Evolutionary conservation across 2,329 filamentous ascomycete species (phyloP).

Genomic region (Rutstroemia sp.): DNA sequence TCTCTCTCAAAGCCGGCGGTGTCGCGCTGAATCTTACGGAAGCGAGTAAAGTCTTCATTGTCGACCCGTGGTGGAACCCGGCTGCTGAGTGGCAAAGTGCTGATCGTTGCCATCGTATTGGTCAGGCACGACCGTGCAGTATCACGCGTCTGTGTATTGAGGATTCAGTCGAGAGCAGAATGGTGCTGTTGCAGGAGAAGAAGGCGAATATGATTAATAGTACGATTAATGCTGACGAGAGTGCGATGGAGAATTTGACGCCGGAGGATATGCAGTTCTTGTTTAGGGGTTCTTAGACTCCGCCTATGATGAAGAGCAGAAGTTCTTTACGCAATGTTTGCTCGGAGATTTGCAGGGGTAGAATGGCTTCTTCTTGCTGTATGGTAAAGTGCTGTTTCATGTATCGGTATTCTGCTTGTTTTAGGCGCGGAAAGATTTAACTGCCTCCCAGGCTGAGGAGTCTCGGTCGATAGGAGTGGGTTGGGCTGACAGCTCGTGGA

Average conservation of each 20-base stretch:
- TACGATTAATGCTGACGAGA: conserved; percentile 88
- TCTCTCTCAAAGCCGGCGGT: conserved; percentile 91
- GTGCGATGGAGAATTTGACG: conserved; percentile 84
- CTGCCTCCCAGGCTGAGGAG: too few species aligned
- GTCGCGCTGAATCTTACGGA: conserved; percentile 94
- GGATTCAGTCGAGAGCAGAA: conserved; percentile 91
- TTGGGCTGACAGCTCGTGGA: too few species aligned
- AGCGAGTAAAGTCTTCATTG: conserved; percentile 88
- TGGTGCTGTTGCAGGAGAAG: conserved; percentile 95
- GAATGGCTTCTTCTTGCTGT: too few species aligned
- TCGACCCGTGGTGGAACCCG: conserved; percentile 99
- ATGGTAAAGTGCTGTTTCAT: too few species aligned
- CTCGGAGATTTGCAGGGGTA: too few species aligned
- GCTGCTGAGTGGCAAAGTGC: conserved; percentile 99
- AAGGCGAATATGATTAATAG: conserved; percentile 97
- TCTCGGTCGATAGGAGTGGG: too few species aligned
- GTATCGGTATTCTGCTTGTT: too few species aligned
- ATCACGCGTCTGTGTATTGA: conserved; percentile 95
- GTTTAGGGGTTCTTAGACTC: conserved; percentile 57
- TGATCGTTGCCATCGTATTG: conserved; percentile 89
- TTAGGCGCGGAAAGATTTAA: too few species aligned
- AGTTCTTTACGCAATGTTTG: too few species aligned
- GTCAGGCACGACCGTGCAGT: conserved; percentile 85
- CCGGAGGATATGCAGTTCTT: conserved; percentile 93
- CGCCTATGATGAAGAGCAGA: too few species aligned